These are phyloP conservation scores for Zygosaccharomyces pseudorouxii DNA, from an alignment of 805 yeast genomes.

Conservation along the genomic window DNA sequence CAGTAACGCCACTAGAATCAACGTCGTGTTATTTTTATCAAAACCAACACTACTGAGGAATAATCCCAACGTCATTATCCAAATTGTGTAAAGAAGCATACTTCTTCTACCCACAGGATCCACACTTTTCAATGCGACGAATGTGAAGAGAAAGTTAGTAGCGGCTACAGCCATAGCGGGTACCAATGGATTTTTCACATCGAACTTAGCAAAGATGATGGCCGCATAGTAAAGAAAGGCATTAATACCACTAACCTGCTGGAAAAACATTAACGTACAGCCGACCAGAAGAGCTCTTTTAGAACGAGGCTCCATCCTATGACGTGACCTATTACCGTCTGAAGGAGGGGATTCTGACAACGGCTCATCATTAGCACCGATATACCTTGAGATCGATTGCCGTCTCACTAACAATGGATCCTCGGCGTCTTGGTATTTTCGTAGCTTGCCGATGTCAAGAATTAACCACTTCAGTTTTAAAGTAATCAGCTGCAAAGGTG, in stretches of 20 bases:
- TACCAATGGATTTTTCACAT: constrained; percentile 49
- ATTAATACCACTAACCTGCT: constrained; percentile 59
- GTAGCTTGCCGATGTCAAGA: constrained; percentile 38
- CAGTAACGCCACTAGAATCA: constrained; percentile 33
- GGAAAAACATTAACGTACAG: constrained; percentile 50
- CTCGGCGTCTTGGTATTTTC: constrained; percentile 29
- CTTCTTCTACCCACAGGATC: constrained; percentile 47
- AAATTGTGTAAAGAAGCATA: constrained; percentile 41
- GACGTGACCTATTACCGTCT: constrained; percentile 1
- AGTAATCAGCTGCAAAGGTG: constrained; percentile 41
- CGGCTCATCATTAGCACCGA: background rate
- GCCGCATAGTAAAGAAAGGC: constrained; percentile 62
- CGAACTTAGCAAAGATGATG: constrained; percentile 49
- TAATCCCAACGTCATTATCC: constrained; percentile 39
- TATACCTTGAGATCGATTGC: constrained; percentile 2
- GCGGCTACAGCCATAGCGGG: constrained; percentile 53
- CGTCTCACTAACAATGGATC: constrained; percentile 15
- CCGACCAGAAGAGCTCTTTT: constrained; percentile 43
- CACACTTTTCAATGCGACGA: constrained; percentile 46
- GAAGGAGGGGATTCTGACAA: background rate
- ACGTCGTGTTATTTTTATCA: constrained; percentile 12
- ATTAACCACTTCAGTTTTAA: constrained; percentile 46
- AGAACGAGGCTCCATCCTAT: constrained; percentile 33
- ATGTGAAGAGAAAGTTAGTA: constrained; percentile 52
- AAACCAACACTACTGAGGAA: constrained; percentile 34